Evolutionary conservation across 768 basidiomycete genomes (phyloP), one percentile per base, ranked within the genome.

Genomic region (Saitozyma podzolica): DNA sequence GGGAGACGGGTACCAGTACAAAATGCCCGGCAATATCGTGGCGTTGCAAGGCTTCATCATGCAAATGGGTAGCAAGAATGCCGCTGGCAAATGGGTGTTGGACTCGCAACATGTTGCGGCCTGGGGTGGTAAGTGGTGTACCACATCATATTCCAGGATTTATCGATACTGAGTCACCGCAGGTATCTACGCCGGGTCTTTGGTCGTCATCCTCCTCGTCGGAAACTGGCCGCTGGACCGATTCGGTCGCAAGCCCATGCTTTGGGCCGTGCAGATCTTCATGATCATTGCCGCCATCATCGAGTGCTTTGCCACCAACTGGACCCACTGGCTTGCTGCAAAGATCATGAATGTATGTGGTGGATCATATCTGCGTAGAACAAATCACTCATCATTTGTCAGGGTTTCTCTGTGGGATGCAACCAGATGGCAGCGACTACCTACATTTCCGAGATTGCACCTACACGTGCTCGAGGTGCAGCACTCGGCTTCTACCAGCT

Each of bases 371-470:
- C 16, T 16, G 1, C 2, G 19, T 47, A 1, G 14, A 57, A 17
- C 43, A 2, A 6, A 13, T 1, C n/a, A 55, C 54, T 9, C 8
- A 14, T 20, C 29, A 29, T 29, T 2, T 5, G 3, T 19, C 40
- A 62, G 54, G 65, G 65, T 40, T 37, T 62, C 6, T 62, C 61
- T 14, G 53, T 62, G 13, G 65, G 61, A 8, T 54, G 45, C 39
- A 55, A 55, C 41, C 60, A 62, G 13, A 20, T 59, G 37, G 55
- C 60, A 16, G 47, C 53, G 10, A 58, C 62, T 6, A 56, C 61
- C 1, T 67, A 67, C 50, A 60, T 67, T 39, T 63, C 61, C 14
- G 65, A 67, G 61, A 29, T 63, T 17, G 62, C 62, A 8, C 56
- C 61, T 13, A 49, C 61, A 39, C 17, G 43, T 13, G 45, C 45